Percentiles rank a stretch among this genome's conserved stretches.
Evolutionary conservation across 2,329 filamentous ascomycete species (phyloP).

Genomic region (Diplodia corticola): DNA sequence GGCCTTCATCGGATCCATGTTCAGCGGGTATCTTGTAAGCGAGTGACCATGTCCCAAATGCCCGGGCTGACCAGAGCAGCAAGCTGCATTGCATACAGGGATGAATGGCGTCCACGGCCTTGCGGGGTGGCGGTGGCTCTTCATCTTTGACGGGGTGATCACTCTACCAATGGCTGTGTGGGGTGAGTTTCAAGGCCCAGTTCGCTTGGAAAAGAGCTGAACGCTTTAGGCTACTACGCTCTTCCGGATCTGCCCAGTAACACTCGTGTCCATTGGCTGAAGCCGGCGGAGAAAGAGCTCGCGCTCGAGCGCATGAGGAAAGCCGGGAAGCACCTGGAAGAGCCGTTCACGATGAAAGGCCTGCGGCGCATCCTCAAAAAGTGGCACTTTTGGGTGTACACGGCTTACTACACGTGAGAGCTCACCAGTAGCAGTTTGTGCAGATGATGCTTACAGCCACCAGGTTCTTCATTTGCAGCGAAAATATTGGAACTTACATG

Average conservation of each 20-base stretch:
- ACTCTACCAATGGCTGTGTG: conserved; percentile 35
- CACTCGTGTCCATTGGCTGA: conserved; percentile 27
- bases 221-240: conserved; percentile 12
- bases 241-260: conserved; percentile 33
- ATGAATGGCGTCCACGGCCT: conserved; percentile 29
- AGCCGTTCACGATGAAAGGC: background rate
- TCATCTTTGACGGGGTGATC: conserved; percentile 34
- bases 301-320: conserved; percentile 31
- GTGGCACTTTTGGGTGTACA: conserved; percentile 19
- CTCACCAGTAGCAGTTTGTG: background rate
- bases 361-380: background rate
- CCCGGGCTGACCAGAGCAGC: background rate
- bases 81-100: conserved; percentile 26
- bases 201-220: background rate
- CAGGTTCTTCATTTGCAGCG: conserved; percentile 18
- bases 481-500: conserved; percentile 13
- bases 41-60: no score
- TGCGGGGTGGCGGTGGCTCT: conserved; percentile 35
- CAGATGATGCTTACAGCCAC: background rate
- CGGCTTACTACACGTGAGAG: conserved; percentile 11
- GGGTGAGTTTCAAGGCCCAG: conserved; percentile 25
- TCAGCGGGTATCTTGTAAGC: conserved; percentile 13
- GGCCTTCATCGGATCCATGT: conserved; percentile 7
- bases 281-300: conserved; percentile 32
- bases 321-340: conserved; percentile 5